Evolutionary conservation across 2,329 filamentous ascomycete species (phyloP), one percentile per base, ranked within the genome.

Genomic region (Pestalotiopsis sp.): DNA sequence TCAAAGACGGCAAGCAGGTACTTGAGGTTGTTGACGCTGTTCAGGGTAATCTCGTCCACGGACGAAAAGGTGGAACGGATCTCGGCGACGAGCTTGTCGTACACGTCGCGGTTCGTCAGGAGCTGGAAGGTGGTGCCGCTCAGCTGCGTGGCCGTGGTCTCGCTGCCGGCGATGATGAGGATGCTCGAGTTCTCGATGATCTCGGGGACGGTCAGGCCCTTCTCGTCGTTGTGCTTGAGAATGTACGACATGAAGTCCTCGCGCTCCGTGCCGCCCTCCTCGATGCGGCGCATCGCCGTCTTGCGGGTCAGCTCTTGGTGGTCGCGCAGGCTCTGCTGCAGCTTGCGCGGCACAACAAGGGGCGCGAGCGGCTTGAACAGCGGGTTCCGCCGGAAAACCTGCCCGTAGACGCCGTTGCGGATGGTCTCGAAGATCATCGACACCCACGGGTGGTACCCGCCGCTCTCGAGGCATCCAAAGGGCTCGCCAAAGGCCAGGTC

Each of bases 1-100:
- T 83, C 77, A 9, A 84, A 72, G 59, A 75, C 77, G 5, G 82
- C 83, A 4, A 78, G 69, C 71, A 84, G 76, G 66, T 84, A 84
- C 3, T 72, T 67, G 0, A 83, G 70, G 12, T 73, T 72, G 31
- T 71, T 71, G 6, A 79, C 75, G 6, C 74, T 75, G 7, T 71
- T 71, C 17, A 81, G 70, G 17, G 73, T 78, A 57, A 84, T 84
- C 25, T 84, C 79, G 0, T 80, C 75, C 31, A 80, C 76, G 1
- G 58, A 75, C 3, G 73, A 71, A 69, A 84, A 84, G 1, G 75
- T 39, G 0, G 74, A 69, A 2, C 82, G 78, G 9, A 85, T 75
- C 73, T 85, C 83, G 1, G 75, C 25, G 3, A 74, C 74, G 25
- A 84, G 64, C 31, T 72, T 81, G 14, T 75, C 59, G 6, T 80